Evolutionary conservation across 768 basidiomycete genomes (phyloP).

Genomic region (Pluteus cervinus): DNA sequence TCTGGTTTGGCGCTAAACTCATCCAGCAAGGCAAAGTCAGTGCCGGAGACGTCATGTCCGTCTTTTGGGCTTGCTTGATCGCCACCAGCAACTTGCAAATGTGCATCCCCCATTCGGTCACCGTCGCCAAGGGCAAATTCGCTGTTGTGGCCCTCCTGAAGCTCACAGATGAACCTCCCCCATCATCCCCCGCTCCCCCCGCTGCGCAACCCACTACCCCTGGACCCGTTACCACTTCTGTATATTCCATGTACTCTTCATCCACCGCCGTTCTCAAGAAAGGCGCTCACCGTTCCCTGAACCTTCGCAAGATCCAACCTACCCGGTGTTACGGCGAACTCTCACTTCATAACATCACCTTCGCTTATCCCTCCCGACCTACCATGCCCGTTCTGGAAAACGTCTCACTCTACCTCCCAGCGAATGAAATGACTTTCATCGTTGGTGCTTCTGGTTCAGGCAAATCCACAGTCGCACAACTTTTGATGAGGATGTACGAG

Average conservation of each 20-base stretch:
- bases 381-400: constrained; percentile 60
- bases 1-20: constrained; percentile 91
- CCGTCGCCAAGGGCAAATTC: constrained; percentile 76
- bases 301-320: constrained; percentile 64
- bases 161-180: constrained; percentile 31
- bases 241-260: constrained; percentile 42
- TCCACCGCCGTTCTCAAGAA: constrained; percentile 41
- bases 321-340: constrained; percentile 67
- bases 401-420: constrained; percentile 61
- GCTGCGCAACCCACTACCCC: constrained; percentile 6
- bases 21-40: constrained; percentile 69
- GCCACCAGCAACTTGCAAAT: constrained; percentile 84
- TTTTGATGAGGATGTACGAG: constrained; percentile 77
- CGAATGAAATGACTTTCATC: constrained; percentile 83
- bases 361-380: constrained; percentile 79
- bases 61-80: constrained; percentile 96
- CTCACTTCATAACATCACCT: constrained; percentile 64
- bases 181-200: constrained; percentile 3
- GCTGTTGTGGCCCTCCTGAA: constrained; percentile 66
- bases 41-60: constrained; percentile 85
- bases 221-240: constrained; percentile 20
- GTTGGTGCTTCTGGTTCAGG: constrained; percentile 91
- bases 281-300: constrained; percentile 6
- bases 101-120: constrained; percentile 76
- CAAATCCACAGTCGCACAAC: constrained; percentile 83